Percentiles rank a stretch among this genome's conserved stretches.
Conservation (phyloP, 768 basidiomycete genomes). For the Suillus hirtellus region DNA sequence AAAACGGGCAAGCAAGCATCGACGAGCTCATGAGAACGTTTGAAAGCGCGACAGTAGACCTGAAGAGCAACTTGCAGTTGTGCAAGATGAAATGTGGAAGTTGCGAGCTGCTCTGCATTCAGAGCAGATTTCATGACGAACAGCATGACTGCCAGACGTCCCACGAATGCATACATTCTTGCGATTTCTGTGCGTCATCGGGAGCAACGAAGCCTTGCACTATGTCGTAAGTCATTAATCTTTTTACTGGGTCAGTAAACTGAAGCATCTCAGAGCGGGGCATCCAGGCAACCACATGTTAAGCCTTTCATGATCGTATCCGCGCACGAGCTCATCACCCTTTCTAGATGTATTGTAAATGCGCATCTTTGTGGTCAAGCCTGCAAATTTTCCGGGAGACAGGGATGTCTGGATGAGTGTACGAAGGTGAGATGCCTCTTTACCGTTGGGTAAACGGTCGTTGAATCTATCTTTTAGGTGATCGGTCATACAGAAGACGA, state of each 20-base stretch:
- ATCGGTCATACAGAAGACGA: constrained; percentile 48
- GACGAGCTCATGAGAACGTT: constrained; percentile 35
- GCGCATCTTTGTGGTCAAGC: constrained; percentile 54
- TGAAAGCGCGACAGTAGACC: neutral
- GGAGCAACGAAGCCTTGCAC: constrained; percentile 40
- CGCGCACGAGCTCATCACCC: neutral
- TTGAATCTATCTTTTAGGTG: constrained; percentile 33
- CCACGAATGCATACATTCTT: neutral
- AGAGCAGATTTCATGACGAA: neutral
- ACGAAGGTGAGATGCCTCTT: constrained; percentile 42
- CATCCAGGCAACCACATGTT: constrained; percentile 61
- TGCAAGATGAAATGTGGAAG: neutral
- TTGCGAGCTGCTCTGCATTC: neutral
- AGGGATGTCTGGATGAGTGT: constrained; percentile 54
- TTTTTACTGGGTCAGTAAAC: neutral
- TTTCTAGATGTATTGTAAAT: constrained; percentile 50
- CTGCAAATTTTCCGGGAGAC: constrained; percentile 46
- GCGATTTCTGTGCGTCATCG: constrained; percentile 28
- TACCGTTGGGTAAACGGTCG: neutral
- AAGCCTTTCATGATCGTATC: constrained; percentile 17
- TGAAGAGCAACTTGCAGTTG: constrained; percentile 3
- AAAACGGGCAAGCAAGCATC: constrained; percentile 42
- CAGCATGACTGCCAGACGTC: neutral
- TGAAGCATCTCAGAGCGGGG: constrained; percentile 45
- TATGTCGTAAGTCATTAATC: constrained; percentile 40